Evolutionary conservation across 441 rosid genomes (phyloP).

Genomic region (Erysimum cheiri): DNA sequence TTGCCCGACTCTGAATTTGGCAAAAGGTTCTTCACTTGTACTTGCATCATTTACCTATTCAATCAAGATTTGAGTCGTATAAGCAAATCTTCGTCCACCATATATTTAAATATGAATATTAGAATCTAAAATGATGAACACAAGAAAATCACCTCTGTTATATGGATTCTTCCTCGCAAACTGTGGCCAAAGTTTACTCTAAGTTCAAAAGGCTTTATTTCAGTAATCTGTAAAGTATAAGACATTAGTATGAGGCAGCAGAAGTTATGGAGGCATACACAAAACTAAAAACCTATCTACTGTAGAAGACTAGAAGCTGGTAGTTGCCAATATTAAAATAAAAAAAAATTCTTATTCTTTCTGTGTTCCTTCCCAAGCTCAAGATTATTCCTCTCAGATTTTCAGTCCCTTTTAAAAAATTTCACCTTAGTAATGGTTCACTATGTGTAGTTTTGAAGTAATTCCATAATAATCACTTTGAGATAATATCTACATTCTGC

Average conservation of each 20-base stretch:
- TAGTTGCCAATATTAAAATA: background rate
- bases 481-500: constrained; percentile 21
- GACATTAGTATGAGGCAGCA: constrained; percentile 25
- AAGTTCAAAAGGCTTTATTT: constrained; percentile 82
- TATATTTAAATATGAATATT: constrained; percentile 7
- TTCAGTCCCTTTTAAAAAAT: background rate
- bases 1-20: constrained; percentile 79
- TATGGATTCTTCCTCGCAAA: constrained; percentile 81
- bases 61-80: constrained; percentile 38
- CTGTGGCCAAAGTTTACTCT: constrained; percentile 86
- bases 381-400: background rate
- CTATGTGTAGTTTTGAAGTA: constrained; percentile 8
- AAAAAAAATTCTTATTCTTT: background rate
- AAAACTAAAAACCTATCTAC: constrained; percentile 1
- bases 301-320: constrained; percentile 18
- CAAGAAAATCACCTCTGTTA: constrained; percentile 78
- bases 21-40: constrained; percentile 65
- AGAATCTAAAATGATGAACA: constrained; percentile 25
- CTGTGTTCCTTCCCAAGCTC: constrained; percentile 1
- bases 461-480: background rate
- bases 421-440: constrained; percentile 1
- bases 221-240: constrained; percentile 73
- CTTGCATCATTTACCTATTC: constrained; percentile 64
- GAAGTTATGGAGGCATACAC: constrained; percentile 19
- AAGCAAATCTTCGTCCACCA: constrained; percentile 2